A percentile compares a stretch with the other conserved stretches of the same genome.
These are phyloP conservation scores for Multifurca ochricompacta DNA, from an alignment of 768 basidiomycete species.

Conservation along the genomic window DNA sequence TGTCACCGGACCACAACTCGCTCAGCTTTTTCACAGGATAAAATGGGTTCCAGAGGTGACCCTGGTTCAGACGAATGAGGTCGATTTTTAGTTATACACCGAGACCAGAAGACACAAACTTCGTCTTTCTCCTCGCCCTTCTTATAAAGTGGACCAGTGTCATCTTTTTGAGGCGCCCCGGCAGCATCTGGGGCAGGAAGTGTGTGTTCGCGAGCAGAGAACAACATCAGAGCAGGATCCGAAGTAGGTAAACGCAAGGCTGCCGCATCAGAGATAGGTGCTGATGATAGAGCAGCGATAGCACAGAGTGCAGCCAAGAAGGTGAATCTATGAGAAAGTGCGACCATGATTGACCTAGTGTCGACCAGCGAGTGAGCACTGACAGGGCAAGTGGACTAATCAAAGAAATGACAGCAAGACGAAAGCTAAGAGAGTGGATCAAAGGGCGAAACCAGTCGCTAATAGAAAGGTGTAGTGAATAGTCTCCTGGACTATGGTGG, in stretches of 20 bases:
- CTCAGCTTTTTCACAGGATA: constrained; percentile 20
- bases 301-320: constrained; percentile 39
- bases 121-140: constrained; percentile 9
- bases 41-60: constrained; percentile 20
- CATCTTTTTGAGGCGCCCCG: not conserved
- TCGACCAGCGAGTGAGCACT: not conserved
- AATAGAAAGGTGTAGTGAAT: constrained; percentile 13
- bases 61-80: not conserved
- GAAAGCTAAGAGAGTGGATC: constrained; percentile 15
- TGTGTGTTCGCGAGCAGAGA: too few relatives aligned
- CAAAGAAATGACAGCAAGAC: constrained; percentile 14
- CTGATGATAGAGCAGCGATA: constrained; percentile 36
- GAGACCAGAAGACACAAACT: not conserved
- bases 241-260: constrained; percentile 25
- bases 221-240: not conserved
- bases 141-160: not conserved
- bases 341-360: constrained; percentile 35
- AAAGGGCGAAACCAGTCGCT: constrained; percentile 17
- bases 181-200: constrained; percentile 2
- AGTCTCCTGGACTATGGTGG: constrained; percentile 21
- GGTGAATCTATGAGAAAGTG: constrained; percentile 41
- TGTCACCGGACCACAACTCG: constrained; percentile 20
- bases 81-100: not conserved
- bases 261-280: constrained; percentile 35
- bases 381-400: not conserved